Base-by-base conservation (phyloP, 2,329 filamentous ascomycete species). In the Colletotrichum musicola region DNA sequence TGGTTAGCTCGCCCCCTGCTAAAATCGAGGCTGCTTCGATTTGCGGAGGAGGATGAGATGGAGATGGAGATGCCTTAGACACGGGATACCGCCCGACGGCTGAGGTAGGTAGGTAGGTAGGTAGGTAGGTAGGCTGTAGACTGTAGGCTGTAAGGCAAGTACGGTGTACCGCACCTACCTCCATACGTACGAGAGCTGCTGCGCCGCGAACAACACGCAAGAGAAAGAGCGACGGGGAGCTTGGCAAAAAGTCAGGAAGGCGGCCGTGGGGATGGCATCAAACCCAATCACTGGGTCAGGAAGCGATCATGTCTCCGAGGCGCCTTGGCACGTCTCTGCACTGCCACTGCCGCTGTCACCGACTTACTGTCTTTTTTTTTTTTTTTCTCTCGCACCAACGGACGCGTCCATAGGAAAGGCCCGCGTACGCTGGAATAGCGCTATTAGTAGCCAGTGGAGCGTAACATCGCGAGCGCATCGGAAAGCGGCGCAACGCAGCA, bases 141-240 rank as follows among this genome's bases (percentile, higher is more conserved):
- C 22, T 25, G 4, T 25, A 25, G 22, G 4, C 22, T 25, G 22
- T 25, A 47, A 65, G 13, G 27, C 47, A 38, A 49, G 55, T 59
- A 60, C 59, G 30, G 58, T 30, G 59, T 57, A 50, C 44, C 30
- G 30, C 30, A 35, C 30, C 30, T 35, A 10, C 30, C 30, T 35
- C 7, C 30, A 35, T 35, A 35, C 30, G 30, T 35, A 35, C 30
- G 12, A 10, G 30, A 35, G 30, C 35, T 25, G 44, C 65, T 68
- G 65, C 56, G 65, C 65, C 65, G 56, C 55, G 22, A 50, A 35
- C 56, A 46, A 68, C 44, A 46, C 66, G 66, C 62, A 69, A 69
- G n/a, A 68, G 56, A 7, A 13, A 44, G 30, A 42, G 35, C 62
- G 56, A 30, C 35, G 38, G 18, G 44, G 30, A n/a, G 18, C 66